phyloP scores from a whole-genome alignment of 371 early-diverging fungal genomes.

The Hamiltosporidium tvaerminnensis region DNA sequence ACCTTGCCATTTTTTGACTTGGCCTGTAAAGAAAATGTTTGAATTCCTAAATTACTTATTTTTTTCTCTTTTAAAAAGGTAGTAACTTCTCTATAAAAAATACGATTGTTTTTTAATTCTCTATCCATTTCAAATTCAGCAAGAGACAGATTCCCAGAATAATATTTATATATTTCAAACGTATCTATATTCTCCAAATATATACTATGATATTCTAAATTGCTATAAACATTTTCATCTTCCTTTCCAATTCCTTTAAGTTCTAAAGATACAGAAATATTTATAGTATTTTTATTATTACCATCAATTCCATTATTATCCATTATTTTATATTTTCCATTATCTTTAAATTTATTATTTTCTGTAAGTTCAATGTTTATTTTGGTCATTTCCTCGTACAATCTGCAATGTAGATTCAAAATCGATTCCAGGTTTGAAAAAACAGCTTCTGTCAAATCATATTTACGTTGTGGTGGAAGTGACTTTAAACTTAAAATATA shows the following conservation, averaged over 20 bases:
- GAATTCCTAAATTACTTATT: conserved; percentile 39
- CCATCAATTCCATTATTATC: background rate
- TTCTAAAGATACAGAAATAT: conserved; percentile 1
- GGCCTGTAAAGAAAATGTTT: conserved; percentile 49
- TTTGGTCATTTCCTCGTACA: conserved; percentile 14
- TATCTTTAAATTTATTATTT: background rate
- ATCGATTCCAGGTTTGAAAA: conserved; percentile 37
- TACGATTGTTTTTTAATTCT: conserved; percentile 8
- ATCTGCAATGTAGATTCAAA: conserved; percentile 10
- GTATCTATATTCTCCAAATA: conserved; percentile 13
- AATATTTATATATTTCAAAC: conserved; percentile 23
- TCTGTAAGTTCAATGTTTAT: conserved; percentile 7
- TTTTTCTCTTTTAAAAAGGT: conserved; percentile 30
- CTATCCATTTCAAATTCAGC: conserved; percentile 38
- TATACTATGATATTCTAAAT: conserved; percentile 36
- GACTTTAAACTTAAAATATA: conserved; percentile 16
- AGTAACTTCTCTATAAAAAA: conserved; percentile 30
- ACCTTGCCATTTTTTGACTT: conserved; percentile 41
- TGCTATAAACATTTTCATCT: background rate
- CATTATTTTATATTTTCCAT: background rate
- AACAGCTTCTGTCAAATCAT: conserved; percentile 25
- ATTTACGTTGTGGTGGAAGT: conserved; percentile 10
- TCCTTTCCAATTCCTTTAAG: conserved; percentile 9
- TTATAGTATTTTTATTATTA: background rate
- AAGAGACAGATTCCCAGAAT: conserved; percentile 22